A percentile compares a stretch with the other conserved stretches of the same genome.
These are phyloP conservation scores for Xerophyta viscosa DNA, from an alignment of 106 monocot species.

Conservation along the genomic window DNA sequence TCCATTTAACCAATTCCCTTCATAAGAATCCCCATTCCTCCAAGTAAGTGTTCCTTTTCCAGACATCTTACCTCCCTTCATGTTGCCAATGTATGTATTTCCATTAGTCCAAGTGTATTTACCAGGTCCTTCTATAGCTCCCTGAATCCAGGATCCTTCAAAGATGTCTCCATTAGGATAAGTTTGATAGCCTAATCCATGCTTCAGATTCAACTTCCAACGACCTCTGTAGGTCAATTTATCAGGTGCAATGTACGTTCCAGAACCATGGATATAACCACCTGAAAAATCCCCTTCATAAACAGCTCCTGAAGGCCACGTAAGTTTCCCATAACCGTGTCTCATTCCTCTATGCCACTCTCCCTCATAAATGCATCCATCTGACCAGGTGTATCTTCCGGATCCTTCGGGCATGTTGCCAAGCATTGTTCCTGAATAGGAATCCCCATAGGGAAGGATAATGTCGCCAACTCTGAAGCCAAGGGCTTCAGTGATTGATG, in stretches of 20 bases:
- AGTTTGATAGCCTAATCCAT: slow-evolving; percentile 69
- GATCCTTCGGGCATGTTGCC: slow-evolving; percentile 33
- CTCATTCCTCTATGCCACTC: slow-evolving; percentile 95
- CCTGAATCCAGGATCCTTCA: slow-evolving; percentile 97
- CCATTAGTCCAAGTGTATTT: slow-evolving; percentile 84
- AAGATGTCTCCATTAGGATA: slow-evolving; percentile 82
- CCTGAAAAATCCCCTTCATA: slow-evolving; percentile 91
- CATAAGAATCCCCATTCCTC: slow-evolving; percentile 81
- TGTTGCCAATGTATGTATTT: slow-evolving; percentile 70
- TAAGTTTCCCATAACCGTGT: slow-evolving; percentile 80
- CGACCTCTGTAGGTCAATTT: slow-evolving; percentile 69
- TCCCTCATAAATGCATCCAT: slow-evolving; percentile 79
- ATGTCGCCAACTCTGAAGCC: slow-evolving; percentile 32
- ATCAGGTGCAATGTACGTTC: slow-evolving; percentile 45
- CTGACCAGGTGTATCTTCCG: slow-evolving; percentile 74
- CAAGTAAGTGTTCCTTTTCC: slow-evolving; percentile 87
- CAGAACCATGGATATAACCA: slow-evolving; percentile 84
- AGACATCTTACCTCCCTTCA: slow-evolving; percentile 83
- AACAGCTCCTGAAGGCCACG: slow-evolving; percentile 67
- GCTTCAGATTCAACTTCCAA: slow-evolving; percentile 85
- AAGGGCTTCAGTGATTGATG: neutral
- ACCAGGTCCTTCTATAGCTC: slow-evolving; percentile 78
- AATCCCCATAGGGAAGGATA: slow-evolving; percentile 52
- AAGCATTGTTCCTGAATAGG: slow-evolving; percentile 54
- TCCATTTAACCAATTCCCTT: slow-evolving; percentile 89